Evolutionary conservation across 1,284 basidiomycete species (phyloP).

Genomic region (Erythrobasidium hasegawianum): DNA sequence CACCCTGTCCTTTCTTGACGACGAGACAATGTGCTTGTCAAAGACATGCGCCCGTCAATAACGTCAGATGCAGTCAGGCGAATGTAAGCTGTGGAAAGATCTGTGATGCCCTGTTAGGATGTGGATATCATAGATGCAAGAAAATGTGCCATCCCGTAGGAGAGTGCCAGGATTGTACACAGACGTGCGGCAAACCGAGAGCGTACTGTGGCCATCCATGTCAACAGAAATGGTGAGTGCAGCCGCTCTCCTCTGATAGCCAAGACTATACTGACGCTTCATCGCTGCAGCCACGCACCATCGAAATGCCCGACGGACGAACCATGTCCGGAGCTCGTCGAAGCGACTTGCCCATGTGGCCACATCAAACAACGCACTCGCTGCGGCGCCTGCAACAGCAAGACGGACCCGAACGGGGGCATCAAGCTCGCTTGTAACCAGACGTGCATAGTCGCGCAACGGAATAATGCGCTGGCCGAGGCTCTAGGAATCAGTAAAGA

Average conservation of each 20-base stretch:
- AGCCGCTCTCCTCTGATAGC: too few relatives aligned
- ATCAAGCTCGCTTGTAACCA: slow-evolving; percentile 66
- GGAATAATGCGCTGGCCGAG: slow-evolving; percentile 79
- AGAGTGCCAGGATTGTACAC: slow-evolving; percentile 68
- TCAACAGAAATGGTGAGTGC: slow-evolving; percentile 25
- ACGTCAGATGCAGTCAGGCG: slow-evolving; percentile 68
- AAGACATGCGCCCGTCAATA: slow-evolving; percentile 65
- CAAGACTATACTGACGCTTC: too few relatives aligned
- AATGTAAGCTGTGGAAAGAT: slow-evolving; percentile 74
- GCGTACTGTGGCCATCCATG: slow-evolving; percentile 61
- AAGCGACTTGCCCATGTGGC: slow-evolving; percentile 70
- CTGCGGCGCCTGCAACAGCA: slow-evolving; percentile 61
- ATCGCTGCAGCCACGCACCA: slow-evolving; percentile 86
- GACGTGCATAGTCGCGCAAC: slow-evolving; percentile 67
- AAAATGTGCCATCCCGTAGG: slow-evolving; percentile 67
- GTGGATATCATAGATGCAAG: slow-evolving; percentile 81
- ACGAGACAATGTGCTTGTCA: slow-evolving; percentile 75
- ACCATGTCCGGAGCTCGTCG: slow-evolving; percentile 59
- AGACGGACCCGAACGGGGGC: slow-evolving; percentile 52
- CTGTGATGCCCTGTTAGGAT: slow-evolving; percentile 71
- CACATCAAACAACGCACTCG: slow-evolving; percentile 65
- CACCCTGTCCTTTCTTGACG: slow-evolving; percentile 76
- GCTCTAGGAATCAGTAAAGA: slow-evolving; percentile 69
- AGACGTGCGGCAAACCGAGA: slow-evolving; percentile 74
- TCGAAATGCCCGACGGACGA: slow-evolving; percentile 71